Conservation (phyloP, 1,284 basidiomycete species). For the Fomitiporia mediterranea region DNA sequence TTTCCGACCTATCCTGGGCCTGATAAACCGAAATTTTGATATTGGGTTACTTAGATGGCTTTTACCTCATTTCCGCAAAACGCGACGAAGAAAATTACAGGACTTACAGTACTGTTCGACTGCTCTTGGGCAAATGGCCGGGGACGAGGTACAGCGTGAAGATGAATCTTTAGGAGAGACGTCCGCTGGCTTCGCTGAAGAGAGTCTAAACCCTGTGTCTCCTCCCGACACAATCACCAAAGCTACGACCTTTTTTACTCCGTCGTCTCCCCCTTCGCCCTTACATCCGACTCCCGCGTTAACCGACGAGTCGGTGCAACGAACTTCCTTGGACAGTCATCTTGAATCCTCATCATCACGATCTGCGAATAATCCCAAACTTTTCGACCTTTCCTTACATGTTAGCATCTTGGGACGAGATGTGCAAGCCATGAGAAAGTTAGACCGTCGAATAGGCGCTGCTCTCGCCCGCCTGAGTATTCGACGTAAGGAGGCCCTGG, state of each 20-base stretch:
- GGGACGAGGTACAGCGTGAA: no score
- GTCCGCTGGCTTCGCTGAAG: neutral
- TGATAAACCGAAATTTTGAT: constrained; percentile 54
- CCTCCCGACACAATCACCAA: neutral
- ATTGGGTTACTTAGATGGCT: constrained; percentile 56
- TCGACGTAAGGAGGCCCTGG: constrained; percentile 62
- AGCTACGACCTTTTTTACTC: constrained; percentile 15
- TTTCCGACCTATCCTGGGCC: constrained; percentile 50
- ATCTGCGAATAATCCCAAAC: neutral
- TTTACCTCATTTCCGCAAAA: constrained; percentile 36
- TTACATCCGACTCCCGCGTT: neutral
- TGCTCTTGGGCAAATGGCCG: constrained; percentile 20
- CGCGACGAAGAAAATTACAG: constrained; percentile 41
- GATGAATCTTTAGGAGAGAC: neutral
- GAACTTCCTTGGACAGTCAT: neutral
- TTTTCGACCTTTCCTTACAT: constrained; percentile 52
- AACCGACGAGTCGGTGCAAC: neutral
- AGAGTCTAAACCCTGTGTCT: neutral
- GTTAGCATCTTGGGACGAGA: constrained; percentile 50
- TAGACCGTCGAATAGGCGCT: constrained; percentile 39
- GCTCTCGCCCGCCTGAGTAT: constrained; percentile 48
- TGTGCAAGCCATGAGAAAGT: constrained; percentile 40
- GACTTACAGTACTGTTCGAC: constrained; percentile 42
- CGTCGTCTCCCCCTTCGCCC: neutral
- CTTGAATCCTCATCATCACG: neutral